A percentile compares a stretch with the other conserved stretches of the same genome.
Evolutionary conservation across 495 filamentous ascomycete species (phyloP).

Genomic region (Talaromyces stipitatus): DNA sequence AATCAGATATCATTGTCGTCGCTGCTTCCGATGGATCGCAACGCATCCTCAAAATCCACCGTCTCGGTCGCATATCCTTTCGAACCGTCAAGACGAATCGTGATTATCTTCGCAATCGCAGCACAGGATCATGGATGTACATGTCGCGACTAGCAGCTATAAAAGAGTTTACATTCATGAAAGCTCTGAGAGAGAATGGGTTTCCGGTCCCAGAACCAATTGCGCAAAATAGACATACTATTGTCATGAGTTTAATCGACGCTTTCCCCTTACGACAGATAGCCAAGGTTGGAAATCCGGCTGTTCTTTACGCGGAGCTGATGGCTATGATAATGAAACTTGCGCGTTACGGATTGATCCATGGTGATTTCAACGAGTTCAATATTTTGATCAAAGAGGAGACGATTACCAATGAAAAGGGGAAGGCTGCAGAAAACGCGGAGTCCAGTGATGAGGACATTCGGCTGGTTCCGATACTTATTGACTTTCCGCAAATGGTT

Average conservation of each 20-base stretch:
- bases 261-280: slow-evolving; percentile 85
- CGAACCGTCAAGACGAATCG: slow-evolving; percentile 90
- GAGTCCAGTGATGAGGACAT: slow-evolving; percentile 28
- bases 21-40: slow-evolving; percentile 58
- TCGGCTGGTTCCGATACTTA: slow-evolving; percentile 59
- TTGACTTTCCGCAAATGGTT: slow-evolving; percentile 98
- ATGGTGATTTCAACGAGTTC: slow-evolving; percentile 99
- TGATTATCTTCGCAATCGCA: slow-evolving; percentile 83
- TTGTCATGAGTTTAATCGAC: slow-evolving; percentile 89
- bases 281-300: slow-evolving; percentile 67
- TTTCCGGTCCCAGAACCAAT: slow-evolving; percentile 87
- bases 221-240: slow-evolving; percentile 81
- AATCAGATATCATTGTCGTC: slow-evolving; percentile 91
- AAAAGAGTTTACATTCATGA: slow-evolving; percentile 93
- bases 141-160: slow-evolving; percentile 85
- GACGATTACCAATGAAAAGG: slow-evolving; percentile 30
- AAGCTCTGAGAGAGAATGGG: slow-evolving; percentile 67
- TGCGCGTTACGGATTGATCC: slow-evolving; percentile 84
- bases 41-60: slow-evolving; percentile 83
- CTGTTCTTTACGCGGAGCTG: slow-evolving; percentile 74
- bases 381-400: slow-evolving; percentile 89
- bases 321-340: slow-evolving; percentile 80
- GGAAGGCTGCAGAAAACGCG: slow-evolving; percentile 21
- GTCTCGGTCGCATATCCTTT: slow-evolving; percentile 93
- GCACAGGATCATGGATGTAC: slow-evolving; percentile 88